These are phyloP conservation scores for Apiotrichum porosum DNA, from an alignment of 1,284 basidiomycete genomes.

Conservation along the genomic window DNA sequence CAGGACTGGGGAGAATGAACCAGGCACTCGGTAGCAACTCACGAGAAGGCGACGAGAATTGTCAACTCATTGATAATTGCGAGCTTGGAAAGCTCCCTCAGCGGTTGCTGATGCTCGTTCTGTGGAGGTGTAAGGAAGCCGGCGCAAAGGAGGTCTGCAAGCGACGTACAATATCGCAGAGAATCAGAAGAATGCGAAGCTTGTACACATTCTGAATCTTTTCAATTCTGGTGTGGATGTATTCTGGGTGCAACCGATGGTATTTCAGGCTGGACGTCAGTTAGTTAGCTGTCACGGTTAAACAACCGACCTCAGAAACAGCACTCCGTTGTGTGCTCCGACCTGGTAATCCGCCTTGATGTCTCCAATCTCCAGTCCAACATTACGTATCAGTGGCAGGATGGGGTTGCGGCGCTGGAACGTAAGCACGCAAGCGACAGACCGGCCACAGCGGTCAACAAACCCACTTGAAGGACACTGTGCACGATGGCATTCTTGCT, in stretches of 20 bases:
- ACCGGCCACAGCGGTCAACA: not conserved
- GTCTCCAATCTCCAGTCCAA: slow-evolving; percentile 91
- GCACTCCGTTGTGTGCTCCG: slow-evolving; percentile 87
- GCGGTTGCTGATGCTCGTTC: slow-evolving; percentile 84
- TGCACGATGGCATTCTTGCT: slow-evolving; percentile 61
- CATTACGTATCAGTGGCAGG: slow-evolving; percentile 74
- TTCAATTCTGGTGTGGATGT: slow-evolving; percentile 85
- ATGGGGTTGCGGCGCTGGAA: slow-evolving; percentile 79
- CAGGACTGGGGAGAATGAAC: too few species aligned
- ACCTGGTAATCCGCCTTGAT: slow-evolving; percentile 92
- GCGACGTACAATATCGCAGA: slow-evolving; percentile 83
- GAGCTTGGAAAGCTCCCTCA: slow-evolving; percentile 88
- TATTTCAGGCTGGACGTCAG: slow-evolving; percentile 70
- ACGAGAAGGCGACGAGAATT: slow-evolving; percentile 89
- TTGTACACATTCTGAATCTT: slow-evolving; percentile 76
- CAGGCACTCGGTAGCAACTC: slow-evolving; percentile 38
- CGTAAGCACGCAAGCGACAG: not conserved
- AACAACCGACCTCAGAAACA: slow-evolving; percentile 71
- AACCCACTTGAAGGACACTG: slow-evolving; percentile 58
- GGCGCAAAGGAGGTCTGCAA: not conserved
- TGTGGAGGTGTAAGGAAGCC: too few species aligned
- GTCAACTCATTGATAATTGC: slow-evolving; percentile 91
- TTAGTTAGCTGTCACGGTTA: not conserved
- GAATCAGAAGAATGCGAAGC: slow-evolving; percentile 78
- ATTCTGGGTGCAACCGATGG: slow-evolving; percentile 95